Evolutionary conservation across 495 filamentous ascomycete genomes (phyloP), one percentile per base, ranked within the genome.

Genomic region (Physcia stellaris): DNA sequence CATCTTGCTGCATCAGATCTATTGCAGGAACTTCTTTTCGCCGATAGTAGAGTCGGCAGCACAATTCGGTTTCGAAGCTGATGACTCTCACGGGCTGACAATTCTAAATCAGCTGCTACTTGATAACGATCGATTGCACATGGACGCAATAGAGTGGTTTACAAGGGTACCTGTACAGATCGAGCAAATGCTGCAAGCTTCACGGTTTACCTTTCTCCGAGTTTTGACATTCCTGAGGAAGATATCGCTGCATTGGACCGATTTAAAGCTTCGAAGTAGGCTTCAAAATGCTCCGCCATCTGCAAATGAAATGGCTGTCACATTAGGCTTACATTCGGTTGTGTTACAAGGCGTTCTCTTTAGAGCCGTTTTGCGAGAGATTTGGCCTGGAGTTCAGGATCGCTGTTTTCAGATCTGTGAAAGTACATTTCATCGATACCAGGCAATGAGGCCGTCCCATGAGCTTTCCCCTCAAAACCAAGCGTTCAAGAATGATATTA

Each of bases 1-100:
- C 48, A 32, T 86, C 35, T 62, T 62, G 9, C 50, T 84, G 4
- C 82, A 87, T 56, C 80, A 84, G 43, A 39, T 82, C 1, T 83
- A 72, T 50, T 80, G 74, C 50, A 47, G 69, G 24, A 43, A 57
- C 16, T 30, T 35, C n/a, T 23, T 30, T 2, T 19, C 57, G 6
- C 48, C 42, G 21, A 33, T 39, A 2, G 45, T 50, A 33, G 33
- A 39, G 10, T 16, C 23, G 12, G n/a, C 29, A 20, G 16, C 32
- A 7, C 16, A 23, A 2, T 9, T 37, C 37, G 31, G 48, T 19
- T 17, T 39, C 26, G 15, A 23, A 10, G 9, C 34, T 3, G 38
- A 42, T 10, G 54, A 60, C n/a, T 32, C 35, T 2, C 24, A 39
- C 0, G 60, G 57, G 0, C 49, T 66, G 6, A 31, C 41, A 6